A percentile compares a stretch with the other conserved stretches of the same genome.
Evolutionary conservation across 1,284 basidiomycete genomes (phyloP).

Genomic region (Ceratobasidium theobromae): DNA sequence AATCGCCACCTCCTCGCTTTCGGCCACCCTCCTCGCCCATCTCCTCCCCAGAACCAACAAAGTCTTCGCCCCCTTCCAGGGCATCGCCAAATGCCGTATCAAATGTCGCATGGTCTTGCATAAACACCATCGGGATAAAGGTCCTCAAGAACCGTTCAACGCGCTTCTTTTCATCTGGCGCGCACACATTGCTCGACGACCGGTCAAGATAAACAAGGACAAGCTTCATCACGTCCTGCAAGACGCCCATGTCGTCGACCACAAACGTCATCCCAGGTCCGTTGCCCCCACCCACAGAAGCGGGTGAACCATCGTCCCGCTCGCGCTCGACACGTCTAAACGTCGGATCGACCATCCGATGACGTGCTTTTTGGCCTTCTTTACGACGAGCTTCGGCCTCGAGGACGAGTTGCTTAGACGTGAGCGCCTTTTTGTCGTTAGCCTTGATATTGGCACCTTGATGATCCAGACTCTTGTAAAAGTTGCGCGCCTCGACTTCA

Average conservation of each 20-base stretch:
- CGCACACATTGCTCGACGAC: slow-evolving; percentile 70
- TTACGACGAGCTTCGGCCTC: slow-evolving; percentile 83
- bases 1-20: slow-evolving; percentile 55
- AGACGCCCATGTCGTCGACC: slow-evolving; percentile 76
- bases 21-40: slow-evolving; percentile 37
- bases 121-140: slow-evolving; percentile 84
- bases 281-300: too few species aligned
- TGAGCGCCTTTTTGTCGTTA: slow-evolving; percentile 95
- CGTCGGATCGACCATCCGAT: slow-evolving; percentile 69
- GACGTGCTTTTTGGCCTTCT: slow-evolving; percentile 72
- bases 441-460: slow-evolving; percentile 94
- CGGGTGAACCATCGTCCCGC: not conserved
- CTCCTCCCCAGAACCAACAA: slow-evolving; percentile 50
- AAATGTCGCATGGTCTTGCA: slow-evolving; percentile 74
- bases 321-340: slow-evolving; percentile 48
- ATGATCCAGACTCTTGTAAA: slow-evolving; percentile 96
- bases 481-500: slow-evolving; percentile 95
- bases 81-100: slow-evolving; percentile 66
- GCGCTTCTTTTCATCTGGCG: slow-evolving; percentile 56
- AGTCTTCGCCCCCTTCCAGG: slow-evolving; percentile 43
- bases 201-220: slow-evolving; percentile 90
- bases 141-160: slow-evolving; percentile 84
- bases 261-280: slow-evolving; percentile 19
- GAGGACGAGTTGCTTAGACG: slow-evolving; percentile 82
- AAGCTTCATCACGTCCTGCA: slow-evolving; percentile 89